A percentile compares a stretch with the other conserved stretches of the same genome.
These are phyloP conservation scores for Pythium phragmiticola DNA, from an alignment of 352 stramenopile species.

Conservation along the genomic window DNA sequence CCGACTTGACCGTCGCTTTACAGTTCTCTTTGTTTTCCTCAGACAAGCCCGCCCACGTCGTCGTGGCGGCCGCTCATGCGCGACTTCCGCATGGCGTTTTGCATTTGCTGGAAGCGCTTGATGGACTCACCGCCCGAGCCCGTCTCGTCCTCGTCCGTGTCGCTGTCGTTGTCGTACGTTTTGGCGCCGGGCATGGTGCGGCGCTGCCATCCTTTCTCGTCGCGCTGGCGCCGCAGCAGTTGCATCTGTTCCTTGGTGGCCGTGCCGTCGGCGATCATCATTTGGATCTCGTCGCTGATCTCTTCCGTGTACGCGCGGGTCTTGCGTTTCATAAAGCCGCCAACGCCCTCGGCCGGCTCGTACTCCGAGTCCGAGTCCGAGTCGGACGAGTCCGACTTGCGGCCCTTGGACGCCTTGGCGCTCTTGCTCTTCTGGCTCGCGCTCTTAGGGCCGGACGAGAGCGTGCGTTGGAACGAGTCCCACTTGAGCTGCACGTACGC, in stretches of 20 bases:
- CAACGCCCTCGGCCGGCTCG: conserved; percentile 25
- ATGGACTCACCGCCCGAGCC: conserved; percentile 29
- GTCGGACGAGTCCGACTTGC: conserved; percentile 43
- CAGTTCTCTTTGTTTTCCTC: neutral
- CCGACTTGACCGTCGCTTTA: neutral
- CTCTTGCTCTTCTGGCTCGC: conserved; percentile 13
- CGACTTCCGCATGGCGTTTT: conserved; percentile 49
- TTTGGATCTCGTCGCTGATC: conserved; percentile 68
- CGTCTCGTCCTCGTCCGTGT: conserved; percentile 50
- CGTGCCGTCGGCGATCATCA: conserved; percentile 81
- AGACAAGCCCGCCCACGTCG: conserved; percentile 22
- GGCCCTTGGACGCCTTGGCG: neutral
- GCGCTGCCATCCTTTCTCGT: conserved; percentile 63
- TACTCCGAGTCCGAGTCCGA: conserved; percentile 66
- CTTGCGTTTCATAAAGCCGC: conserved; percentile 61
- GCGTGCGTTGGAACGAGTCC: conserved; percentile 58
- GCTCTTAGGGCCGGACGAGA: conserved; percentile 14
- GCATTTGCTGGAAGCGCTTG: conserved; percentile 27
- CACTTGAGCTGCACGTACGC: conserved; percentile 81
- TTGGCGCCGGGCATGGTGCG: conserved; percentile 36
- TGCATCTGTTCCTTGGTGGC: conserved; percentile 68
- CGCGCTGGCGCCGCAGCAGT: conserved; percentile 56
- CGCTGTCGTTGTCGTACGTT: conserved; percentile 38
- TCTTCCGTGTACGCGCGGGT: conserved; percentile 56
- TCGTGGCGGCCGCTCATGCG: conserved; percentile 21